Percentiles rank a stretch among this genome's conserved stretches.
These are phyloP conservation scores for Trichophyton benhamiae DNA, from an alignment of 2,329 filamentous ascomycete species.

Conservation along the genomic window DNA sequence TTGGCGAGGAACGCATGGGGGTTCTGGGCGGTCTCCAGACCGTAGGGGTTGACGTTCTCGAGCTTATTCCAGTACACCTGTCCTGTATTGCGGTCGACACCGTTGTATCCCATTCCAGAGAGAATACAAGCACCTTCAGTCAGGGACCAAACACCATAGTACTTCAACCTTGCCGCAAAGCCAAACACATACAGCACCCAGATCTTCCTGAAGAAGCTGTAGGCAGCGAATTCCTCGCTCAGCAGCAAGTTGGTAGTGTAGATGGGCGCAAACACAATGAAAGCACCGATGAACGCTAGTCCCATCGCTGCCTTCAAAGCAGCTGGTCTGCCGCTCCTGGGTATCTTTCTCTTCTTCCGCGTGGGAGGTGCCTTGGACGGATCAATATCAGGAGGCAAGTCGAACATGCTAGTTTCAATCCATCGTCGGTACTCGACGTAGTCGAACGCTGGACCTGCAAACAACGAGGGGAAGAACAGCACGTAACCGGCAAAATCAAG, in stretches of 20 bases:
- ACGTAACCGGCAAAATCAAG: slow-evolving; percentile 84
- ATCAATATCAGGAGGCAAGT: slow-evolving; percentile 67
- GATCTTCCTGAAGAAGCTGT: slow-evolving; percentile 58
- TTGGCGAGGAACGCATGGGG: slow-evolving; percentile 78
- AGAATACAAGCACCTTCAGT: slow-evolving; percentile 93
- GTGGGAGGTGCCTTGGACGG: slow-evolving; percentile 75
- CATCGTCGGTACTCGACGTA: slow-evolving; percentile 84
- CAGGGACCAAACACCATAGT: slow-evolving; percentile 90
- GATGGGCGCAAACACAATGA: slow-evolving; percentile 57
- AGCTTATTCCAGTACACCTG: slow-evolving; percentile 82
- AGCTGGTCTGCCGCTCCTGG: slow-evolving; percentile 77
- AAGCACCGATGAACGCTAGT: slow-evolving; percentile 65
- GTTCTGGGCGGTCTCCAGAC: slow-evolving; percentile 83
- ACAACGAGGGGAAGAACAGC: slow-evolving; percentile 83
- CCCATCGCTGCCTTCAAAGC: slow-evolving; percentile 62
- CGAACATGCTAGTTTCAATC: slow-evolving; percentile 91
- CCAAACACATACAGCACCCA: slow-evolving; percentile 75
- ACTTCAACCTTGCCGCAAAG: slow-evolving; percentile 74
- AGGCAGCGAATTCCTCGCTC: slow-evolving; percentile 52
- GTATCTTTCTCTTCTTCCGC: slow-evolving; percentile 81
- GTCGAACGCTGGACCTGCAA: slow-evolving; percentile 87
- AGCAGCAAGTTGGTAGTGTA: slow-evolving; percentile 56
- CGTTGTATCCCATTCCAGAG: slow-evolving; percentile 86
- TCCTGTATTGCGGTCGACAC: slow-evolving; percentile 71
- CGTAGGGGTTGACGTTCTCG: slow-evolving; percentile 76